Conservation (phyloP, 148 eudicot species). For the Agrostemma githago region DNA sequence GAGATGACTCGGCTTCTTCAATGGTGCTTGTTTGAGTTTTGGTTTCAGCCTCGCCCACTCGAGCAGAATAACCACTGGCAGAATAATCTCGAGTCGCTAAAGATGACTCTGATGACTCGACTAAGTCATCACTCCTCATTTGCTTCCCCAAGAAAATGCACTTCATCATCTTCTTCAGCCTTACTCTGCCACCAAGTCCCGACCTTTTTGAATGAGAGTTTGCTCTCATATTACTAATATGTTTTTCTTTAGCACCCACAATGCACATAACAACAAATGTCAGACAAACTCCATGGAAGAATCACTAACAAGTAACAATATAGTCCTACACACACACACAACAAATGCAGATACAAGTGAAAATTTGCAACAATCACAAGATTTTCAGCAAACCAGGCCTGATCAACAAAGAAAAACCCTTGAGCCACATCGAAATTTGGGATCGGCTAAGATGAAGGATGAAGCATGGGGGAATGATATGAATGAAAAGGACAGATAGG, state of each 20-base stretch:
- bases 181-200: constrained; percentile 25
- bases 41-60: constrained; percentile 38
- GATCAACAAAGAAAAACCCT: constrained; percentile 7
- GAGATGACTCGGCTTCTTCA: constrained; percentile 88
- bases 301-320: constrained; percentile 1
- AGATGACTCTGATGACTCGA: constrained; percentile 60
- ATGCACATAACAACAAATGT: constrained; percentile 19
- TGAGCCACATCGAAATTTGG: background rate
- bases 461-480: background rate
- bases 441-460: constrained; percentile 9
- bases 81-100: constrained; percentile 72
- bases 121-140: constrained; percentile 37
- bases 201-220: constrained; percentile 32
- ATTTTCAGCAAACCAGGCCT: background rate
- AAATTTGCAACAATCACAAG: constrained; percentile 3
- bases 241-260: constrained; percentile 13
- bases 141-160: constrained; percentile 73
- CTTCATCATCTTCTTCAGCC: constrained; percentile 59
- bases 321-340: background rate
- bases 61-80: constrained; percentile 53
- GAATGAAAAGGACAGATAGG: background rate
- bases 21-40: constrained; percentile 51
- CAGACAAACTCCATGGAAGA: constrained; percentile 10
- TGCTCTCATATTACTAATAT: constrained; percentile 41
- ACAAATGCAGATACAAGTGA: background rate